phyloP scores from a whole-genome alignment of 208 protist genomes.

The Porcisia hertigi region DNA sequence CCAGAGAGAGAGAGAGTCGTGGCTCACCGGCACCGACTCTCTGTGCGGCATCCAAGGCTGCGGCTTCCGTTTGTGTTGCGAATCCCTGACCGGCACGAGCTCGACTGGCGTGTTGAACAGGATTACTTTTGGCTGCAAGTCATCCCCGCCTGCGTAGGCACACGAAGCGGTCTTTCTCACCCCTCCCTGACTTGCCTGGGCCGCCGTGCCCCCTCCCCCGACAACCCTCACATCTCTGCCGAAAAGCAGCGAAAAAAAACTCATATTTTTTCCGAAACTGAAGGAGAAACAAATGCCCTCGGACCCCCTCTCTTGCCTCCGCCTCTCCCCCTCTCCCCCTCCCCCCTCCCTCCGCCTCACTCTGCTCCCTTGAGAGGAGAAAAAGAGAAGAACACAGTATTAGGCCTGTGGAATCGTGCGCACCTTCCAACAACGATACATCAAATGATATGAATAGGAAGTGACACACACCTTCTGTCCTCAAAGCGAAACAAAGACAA shows the following conservation, averaged over 20 bases:
- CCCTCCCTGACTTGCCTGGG: not conserved
- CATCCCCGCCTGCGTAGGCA: not conserved
- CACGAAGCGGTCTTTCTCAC: not conserved
- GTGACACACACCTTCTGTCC: too few species aligned
- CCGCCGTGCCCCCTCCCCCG: not conserved
- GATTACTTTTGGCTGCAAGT: not conserved
- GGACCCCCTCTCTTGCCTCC: too few species aligned
- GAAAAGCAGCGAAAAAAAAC: slow-evolving; percentile 3
- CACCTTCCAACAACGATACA: too few species aligned
- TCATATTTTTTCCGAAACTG: not conserved
- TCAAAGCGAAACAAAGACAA: too few species aligned
- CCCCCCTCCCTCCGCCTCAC: too few species aligned
- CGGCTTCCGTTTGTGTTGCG: too few species aligned
- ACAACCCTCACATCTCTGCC: not conserved
- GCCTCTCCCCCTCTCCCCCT: too few species aligned
- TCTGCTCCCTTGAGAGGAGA: too few species aligned
- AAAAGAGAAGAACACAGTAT: too few species aligned
- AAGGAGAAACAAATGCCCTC: not conserved
- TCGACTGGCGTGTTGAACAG: not conserved
- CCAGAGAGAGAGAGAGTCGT: slow-evolving; percentile 32
- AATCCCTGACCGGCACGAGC: not conserved
- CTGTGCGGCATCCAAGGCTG: not conserved
- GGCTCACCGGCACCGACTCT: not conserved
- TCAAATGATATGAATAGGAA: too few species aligned
- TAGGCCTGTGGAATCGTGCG: too few species aligned